Evolutionary conservation across 257 asterid species (phyloP).

Genomic region (Lantana camara): DNA sequence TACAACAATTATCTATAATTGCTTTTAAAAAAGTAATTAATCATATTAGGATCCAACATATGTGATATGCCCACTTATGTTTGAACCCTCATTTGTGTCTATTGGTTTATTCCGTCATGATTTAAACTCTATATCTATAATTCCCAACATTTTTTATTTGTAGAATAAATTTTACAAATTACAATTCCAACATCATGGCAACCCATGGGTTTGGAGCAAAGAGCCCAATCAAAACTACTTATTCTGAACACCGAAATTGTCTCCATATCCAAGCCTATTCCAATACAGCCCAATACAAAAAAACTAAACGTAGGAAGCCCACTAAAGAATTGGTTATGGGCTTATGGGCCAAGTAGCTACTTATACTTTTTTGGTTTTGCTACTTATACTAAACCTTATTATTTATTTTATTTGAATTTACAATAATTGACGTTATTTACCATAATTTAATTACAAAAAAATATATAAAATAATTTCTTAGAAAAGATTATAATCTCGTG

Average conservation of each 20-base stretch:
- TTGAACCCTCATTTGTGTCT: background rate
- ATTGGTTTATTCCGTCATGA: background rate
- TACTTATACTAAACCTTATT: no score
- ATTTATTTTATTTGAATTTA: no score
- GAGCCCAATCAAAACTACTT: background rate
- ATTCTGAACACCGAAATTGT: background rate
- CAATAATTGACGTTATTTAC: no score
- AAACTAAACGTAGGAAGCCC: no score
- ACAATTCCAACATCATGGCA: background rate
- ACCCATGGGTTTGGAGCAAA: background rate
- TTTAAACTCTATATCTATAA: background rate
- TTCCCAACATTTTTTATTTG: background rate
- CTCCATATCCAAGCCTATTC: background rate
- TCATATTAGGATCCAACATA: no score
- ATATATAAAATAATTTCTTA: no score
- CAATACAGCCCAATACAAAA: no score
- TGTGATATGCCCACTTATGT: background rate
- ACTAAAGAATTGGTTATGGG: background rate
- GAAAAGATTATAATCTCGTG: no score
- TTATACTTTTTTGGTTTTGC: no score
- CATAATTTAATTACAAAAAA: no score
- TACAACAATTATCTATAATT: background rate
- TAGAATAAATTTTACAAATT: background rate
- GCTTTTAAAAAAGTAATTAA: background rate
- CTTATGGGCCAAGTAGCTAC: background rate